Percentiles rank a stretch among this genome's conserved stretches.
phyloP scores from a whole-genome alignment of 2,329 filamentous ascomycete species.

The Nakataea oryzae region DNA sequence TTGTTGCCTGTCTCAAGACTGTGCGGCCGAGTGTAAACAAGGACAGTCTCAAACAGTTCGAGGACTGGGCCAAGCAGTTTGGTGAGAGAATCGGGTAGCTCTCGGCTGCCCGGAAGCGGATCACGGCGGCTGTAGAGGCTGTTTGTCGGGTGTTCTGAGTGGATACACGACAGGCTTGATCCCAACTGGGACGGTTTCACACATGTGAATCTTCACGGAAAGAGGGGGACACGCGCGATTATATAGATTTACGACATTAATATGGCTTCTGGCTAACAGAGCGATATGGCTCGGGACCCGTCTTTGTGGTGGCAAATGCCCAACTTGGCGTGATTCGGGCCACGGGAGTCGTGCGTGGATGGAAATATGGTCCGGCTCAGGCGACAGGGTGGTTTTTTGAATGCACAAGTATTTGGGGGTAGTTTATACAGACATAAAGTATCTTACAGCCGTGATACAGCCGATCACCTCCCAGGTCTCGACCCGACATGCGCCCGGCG shows the following conservation, averaged over 20 bases:
- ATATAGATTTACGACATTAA: background rate
- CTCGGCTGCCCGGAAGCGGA: background rate
- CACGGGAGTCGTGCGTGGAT: background rate
- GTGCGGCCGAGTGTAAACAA: conserved; percentile 87
- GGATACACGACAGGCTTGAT: background rate
- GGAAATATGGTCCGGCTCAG: background rate
- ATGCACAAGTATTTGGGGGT: background rate
- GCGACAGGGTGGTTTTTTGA: background rate
- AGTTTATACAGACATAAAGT: background rate
- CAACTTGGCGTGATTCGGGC: background rate
- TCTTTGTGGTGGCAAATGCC: background rate
- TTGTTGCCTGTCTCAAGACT: conserved; percentile 69
- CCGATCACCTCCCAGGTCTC: too few species aligned
- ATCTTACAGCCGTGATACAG: background rate
- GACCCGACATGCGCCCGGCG: background rate
- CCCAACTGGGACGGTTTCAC: background rate
- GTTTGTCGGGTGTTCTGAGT: background rate
- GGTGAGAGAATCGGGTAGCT: conserved; percentile 77
- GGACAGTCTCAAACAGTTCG: conserved; percentile 75
- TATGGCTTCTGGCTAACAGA: background rate
- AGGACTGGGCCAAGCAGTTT: conserved; percentile 89
- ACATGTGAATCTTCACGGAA: background rate
- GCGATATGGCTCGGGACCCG: background rate
- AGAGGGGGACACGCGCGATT: background rate
- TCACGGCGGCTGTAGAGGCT: background rate